Percentiles rank a stretch among this genome's conserved stretches.
phyloP scores from a whole-genome alignment of 106 monocot species.

The Ottelia alismoides region DNA sequence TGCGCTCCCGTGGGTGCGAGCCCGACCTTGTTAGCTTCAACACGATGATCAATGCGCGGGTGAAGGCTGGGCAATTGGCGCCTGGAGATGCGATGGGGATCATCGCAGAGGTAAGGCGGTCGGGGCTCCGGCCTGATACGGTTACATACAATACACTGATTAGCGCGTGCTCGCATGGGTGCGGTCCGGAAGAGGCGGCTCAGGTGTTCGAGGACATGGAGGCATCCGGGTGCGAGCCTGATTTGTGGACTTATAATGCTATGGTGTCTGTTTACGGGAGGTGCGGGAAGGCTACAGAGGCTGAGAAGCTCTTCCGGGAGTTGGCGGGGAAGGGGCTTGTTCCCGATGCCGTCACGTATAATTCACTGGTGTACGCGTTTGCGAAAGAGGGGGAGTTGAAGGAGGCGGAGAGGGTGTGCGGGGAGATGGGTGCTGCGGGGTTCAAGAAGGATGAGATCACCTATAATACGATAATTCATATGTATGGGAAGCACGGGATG shows the following conservation, averaged over 20 bases:
- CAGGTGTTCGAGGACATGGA: constrained; percentile 54
- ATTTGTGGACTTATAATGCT: constrained; percentile 90
- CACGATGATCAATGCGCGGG: constrained; percentile 72
- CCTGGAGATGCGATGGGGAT: constrained; percentile 46
- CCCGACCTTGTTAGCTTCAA: constrained; percentile 97
- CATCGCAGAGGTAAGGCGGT: constrained; percentile 43
- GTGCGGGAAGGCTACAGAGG: constrained; percentile 41
- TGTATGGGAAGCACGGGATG: constrained; percentile 82
- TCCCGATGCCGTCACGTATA: constrained; percentile 88
- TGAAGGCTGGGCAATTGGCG: constrained; percentile 37
- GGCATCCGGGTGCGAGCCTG: constrained; percentile 50
- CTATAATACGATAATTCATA: constrained; percentile 92
- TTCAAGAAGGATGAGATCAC: constrained; percentile 89
- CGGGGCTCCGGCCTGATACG: constrained; percentile 70
- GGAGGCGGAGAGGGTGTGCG: constrained; percentile 50
- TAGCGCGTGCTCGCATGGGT: constrained; percentile 46
- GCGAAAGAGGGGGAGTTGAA: constrained; percentile 39
- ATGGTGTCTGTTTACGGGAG: constrained; percentile 80
- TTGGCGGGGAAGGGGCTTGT: constrained; percentile 42
- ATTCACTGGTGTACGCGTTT: constrained; percentile 80
- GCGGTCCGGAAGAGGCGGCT: constrained; percentile 49
- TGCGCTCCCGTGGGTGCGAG: constrained; percentile 44
- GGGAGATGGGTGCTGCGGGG: constrained; percentile 58
- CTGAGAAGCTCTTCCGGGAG: constrained; percentile 44
- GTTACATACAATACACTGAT: constrained; percentile 96